Evolutionary conservation across 768 basidiomycete species (phyloP).

Genomic region (Mycena latifolia): DNA sequence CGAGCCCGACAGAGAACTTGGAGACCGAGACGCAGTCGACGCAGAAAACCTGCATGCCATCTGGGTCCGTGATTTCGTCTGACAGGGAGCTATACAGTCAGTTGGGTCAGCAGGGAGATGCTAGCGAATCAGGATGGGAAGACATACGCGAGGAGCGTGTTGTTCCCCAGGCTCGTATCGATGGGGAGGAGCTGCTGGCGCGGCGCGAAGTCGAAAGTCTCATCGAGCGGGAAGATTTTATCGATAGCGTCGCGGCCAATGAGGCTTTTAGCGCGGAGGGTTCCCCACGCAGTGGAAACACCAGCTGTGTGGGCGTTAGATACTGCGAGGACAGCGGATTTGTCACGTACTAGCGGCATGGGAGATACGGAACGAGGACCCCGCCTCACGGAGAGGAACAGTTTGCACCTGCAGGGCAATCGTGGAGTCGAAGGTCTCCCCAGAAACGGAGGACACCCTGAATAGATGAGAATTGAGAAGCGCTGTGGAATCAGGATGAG

Average conservation of each 20-base stretch:
- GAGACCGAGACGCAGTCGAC: slow-evolving; percentile 18
- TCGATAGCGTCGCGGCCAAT: slow-evolving; percentile 7
- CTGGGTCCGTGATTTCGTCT: slow-evolving; percentile 5
- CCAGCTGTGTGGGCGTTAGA: slow-evolving; percentile 4
- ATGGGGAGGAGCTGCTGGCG: slow-evolving; percentile 31
- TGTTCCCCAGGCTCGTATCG: neutral
- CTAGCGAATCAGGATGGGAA: neutral
- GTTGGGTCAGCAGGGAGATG: too few species aligned
- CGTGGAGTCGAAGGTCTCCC: neutral
- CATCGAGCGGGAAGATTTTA: neutral
- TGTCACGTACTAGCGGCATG: slow-evolving; percentile 12
- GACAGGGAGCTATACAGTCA: neutral
- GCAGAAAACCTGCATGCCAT: slow-evolving; percentile 25
- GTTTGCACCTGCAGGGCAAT: slow-evolving; percentile 11
- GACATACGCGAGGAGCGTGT: neutral
- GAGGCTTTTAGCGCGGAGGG: neutral
- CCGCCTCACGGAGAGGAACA: slow-evolving; percentile 12
- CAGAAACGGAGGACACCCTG: slow-evolving; percentile 11
- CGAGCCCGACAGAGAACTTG: slow-evolving; percentile 24
- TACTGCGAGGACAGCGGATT: neutral
- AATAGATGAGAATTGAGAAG: neutral
- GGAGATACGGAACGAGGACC: slow-evolving; percentile 13
- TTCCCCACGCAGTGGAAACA: neutral
- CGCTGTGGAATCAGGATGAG: neutral
- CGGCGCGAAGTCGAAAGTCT: slow-evolving; percentile 13